Evolutionary conservation across 2,329 filamentous ascomycete genomes (phyloP), one percentile per base, ranked within the genome.

Genomic region (Teratosphaeria gauchensis): DNA sequence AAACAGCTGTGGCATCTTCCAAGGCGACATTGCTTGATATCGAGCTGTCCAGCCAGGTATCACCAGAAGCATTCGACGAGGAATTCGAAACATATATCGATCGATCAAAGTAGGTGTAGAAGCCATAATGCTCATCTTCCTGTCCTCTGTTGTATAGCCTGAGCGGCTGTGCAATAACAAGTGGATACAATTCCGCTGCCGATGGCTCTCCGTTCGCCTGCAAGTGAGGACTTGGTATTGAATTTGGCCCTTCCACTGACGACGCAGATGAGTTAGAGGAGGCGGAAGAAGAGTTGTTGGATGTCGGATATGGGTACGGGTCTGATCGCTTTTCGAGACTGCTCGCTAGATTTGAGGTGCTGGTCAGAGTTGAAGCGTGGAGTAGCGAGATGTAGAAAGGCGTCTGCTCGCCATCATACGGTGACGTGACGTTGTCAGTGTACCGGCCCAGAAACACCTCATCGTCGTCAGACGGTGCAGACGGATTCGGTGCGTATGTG

Each of bases 91-190:
- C 79, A 76, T 92, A 95, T 63, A 95, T 89, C 8, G 87, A 88
- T 64, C 91, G 89, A 74, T 91, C 86, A 73, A 89, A 97, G 77
- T 96, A 95, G 0, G 83, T 89, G 76, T 96, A 96, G 75, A 96
- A 96, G 2, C 90, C 90, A 73, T 95, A 96, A 74, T 96, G 90
- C 72, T 97, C 92, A 0, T 86, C 87, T 1, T 82, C 76, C 31
- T 88, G 78, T 19, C 88, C 91, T 21, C 91, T 88, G 71, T 97
- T 90, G 72, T 86, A 97, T 0, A 97, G 82, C 1, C 89, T 84
- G 12, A 97, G 78, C 0, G 90, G 92, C 68, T 97, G 94, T 60
- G 77, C 75, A 0, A 79, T 75, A 0, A 88, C 83, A 7, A 82
- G 78, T 0, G 91, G 89, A 53, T 94, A 83, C 62, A 96, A 77